phyloP scores from a whole-genome alignment of 352 stramenopile species.

The Globisporangium takayamanum region DNA sequence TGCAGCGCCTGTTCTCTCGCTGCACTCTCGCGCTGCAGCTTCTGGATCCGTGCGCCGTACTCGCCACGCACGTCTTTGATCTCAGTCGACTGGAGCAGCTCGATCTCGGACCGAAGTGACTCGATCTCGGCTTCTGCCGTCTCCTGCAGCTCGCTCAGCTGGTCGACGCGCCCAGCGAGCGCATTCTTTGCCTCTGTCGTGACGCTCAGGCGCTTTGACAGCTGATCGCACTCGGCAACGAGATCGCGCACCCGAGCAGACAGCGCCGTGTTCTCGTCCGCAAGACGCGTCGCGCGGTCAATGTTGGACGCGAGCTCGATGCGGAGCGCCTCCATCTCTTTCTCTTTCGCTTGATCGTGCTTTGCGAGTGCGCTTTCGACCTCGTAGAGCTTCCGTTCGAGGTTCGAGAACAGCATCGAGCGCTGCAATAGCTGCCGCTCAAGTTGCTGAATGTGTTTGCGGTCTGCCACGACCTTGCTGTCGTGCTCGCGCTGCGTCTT shows the following conservation, averaged over 20 bases:
- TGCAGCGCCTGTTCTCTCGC: slow-evolving; percentile 33
- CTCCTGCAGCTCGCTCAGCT: slow-evolving; percentile 26
- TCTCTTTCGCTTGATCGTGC: slow-evolving; percentile 39
- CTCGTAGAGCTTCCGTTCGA: slow-evolving; percentile 72
- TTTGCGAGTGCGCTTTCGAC: slow-evolving; percentile 49
- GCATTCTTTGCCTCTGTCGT: slow-evolving; percentile 44
- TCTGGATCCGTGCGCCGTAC: slow-evolving; percentile 40
- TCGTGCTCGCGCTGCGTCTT: slow-evolving; percentile 70
- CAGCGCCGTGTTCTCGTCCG: slow-evolving; percentile 35
- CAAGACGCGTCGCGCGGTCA: slow-evolving; percentile 22
- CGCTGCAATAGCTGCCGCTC: slow-evolving; percentile 73
- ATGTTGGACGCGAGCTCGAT: slow-evolving; percentile 26
- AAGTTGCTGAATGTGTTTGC: slow-evolving; percentile 63
- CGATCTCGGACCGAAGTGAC: slow-evolving; percentile 52
- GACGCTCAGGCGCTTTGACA: slow-evolving; percentile 25
- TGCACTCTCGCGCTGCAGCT: slow-evolving; percentile 45
- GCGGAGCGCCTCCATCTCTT: slow-evolving; percentile 30
- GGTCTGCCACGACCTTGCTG: slow-evolving; percentile 46
- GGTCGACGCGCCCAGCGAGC: slow-evolving; percentile 49
- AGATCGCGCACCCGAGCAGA: slow-evolving; percentile 21
- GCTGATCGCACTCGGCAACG: slow-evolving; percentile 24
- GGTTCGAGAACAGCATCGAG: slow-evolving; percentile 45
- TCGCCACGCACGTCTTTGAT: slow-evolving; percentile 36
- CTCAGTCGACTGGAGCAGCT: slow-evolving; percentile 58
- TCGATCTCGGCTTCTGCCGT: slow-evolving; percentile 45